These are phyloP conservation scores for Aspergillus sojae DNA, from an alignment of 2,329 filamentous ascomycete genomes.

Conservation along the genomic window DNA sequence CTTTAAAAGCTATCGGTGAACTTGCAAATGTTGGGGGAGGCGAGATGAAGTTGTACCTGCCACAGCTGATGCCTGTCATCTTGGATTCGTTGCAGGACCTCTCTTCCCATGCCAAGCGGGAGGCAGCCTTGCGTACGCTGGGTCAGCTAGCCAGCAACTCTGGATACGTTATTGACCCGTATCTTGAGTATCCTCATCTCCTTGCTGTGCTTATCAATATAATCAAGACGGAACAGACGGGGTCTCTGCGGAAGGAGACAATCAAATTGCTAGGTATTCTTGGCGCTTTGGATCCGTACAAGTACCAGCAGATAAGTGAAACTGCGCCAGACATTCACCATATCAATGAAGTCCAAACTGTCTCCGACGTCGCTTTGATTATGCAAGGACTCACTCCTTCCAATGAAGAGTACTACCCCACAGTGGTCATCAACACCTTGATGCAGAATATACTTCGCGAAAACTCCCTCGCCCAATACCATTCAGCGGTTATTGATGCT, in stretches of 20 bases:
- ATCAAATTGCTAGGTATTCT: conserved; percentile 96
- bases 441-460: conserved; percentile 86
- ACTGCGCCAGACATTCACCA: conserved; percentile 79
- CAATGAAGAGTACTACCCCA: conserved; percentile 97
- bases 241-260: conserved; percentile 84
- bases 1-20: conserved; percentile 93
- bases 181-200: conserved; percentile 90
- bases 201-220: conserved; percentile 92
- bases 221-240: conserved; percentile 88
- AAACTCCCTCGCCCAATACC: conserved; percentile 83
- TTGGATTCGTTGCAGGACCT: conserved; percentile 93
- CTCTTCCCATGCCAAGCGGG: conserved; percentile 84
- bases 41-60: conserved; percentile 90
- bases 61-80: conserved; percentile 90
- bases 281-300: conserved; percentile 92
- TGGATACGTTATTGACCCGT: conserved; percentile 96
- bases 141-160: conserved; percentile 94
- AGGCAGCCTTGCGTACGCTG: conserved; percentile 85
- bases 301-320: conserved; percentile 90
- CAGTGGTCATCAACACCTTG: conserved; percentile 93
- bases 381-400: conserved; percentile 97
- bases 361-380: conserved; percentile 95
- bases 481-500: conserved; percentile 91
- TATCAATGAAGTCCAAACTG: conserved; percentile 64
- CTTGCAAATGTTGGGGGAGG: conserved; percentile 91